Evolutionary conservation across 2,329 filamentous ascomycete genomes (phyloP), one percentile per base, ranked within the genome.

Genomic region (Fusarium coffeatum): DNA sequence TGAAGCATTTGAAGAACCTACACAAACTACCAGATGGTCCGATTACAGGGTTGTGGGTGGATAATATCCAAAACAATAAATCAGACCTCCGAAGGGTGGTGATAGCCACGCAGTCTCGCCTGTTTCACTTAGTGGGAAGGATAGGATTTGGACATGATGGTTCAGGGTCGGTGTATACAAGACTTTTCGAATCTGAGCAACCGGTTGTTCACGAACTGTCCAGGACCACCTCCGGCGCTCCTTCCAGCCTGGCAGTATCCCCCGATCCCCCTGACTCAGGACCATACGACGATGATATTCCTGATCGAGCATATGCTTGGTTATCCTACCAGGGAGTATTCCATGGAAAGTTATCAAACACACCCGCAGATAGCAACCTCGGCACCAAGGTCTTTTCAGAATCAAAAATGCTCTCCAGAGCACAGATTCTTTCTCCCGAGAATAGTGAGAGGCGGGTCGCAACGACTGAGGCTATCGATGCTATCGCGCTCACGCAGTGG

Each of bases 401-500:
- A 56, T 90, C 94, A 3, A 96, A 91, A 78, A 85, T 97, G 81
- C 82, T 98, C 55, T 83, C 92, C 18, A 89, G 88, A 74, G 88
- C 92, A 2, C 89, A 93, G 61, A 87, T 98, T 43, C 88, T 92
- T 3, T 86, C 88, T 4, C 85, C 89, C 1, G 90, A 94, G 66
- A 87, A 87, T 11, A 82, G 88, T 3, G 87, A 87, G 65, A 90
- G 90, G 25, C 88, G 86, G 66, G 91, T 89, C 66, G 80, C 90
- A 37, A 85, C 89, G 1, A 87, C 92, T 55, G 93, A 97, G 64
- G 86, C 88, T 2, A 90, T 98, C 41, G 89, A 90, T 42, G 93
- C 93, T 1, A 90, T 97, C 78, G 90, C 92, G 1, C 83, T 99
- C 68, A 97, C 94, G 8, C 94, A 97, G 76, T 99, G 96, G 92